A percentile compares a stretch with the other conserved stretches of the same genome.
phyloP scores from a whole-genome alignment of 2,329 filamentous ascomycete genomes.

The Sporothrix curviconia region DNA sequence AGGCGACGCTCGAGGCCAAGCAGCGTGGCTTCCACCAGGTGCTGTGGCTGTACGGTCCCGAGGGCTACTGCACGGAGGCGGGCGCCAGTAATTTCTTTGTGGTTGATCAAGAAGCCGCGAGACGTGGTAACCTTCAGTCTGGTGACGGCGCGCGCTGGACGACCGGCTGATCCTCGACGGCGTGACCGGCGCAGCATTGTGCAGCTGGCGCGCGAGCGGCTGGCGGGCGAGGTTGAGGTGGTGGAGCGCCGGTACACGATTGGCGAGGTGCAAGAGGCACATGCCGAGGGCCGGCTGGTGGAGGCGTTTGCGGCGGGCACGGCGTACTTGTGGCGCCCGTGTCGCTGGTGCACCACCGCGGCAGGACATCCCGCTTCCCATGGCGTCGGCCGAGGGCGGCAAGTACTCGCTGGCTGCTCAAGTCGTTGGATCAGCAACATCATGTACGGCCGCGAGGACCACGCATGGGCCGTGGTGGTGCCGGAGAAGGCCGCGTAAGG shows the following conservation, averaged over 20 bases:
- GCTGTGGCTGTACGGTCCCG: constrained; percentile 81
- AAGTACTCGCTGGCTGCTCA: constrained; percentile 55
- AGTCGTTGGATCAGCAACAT: constrained; percentile 63
- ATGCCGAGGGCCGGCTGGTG: constrained; percentile 66
- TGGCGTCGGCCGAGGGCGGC: constrained; percentile 46
- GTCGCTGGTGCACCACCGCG: constrained; percentile 61
- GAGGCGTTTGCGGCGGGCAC: constrained; percentile 86
- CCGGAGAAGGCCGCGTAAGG: constrained; percentile 40
- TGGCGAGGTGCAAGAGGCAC: constrained; percentile 64
- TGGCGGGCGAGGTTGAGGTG: constrained; percentile 57
- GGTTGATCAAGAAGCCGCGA: constrained; percentile 67
- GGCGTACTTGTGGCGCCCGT: constrained; percentile 68
- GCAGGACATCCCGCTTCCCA: constrained; percentile 57
- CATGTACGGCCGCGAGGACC: constrained; percentile 64
- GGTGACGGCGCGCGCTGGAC: constrained; percentile 74
- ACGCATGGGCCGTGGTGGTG: constrained; percentile 64
- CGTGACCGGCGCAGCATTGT: constrained; percentile 76
- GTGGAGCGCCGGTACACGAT: constrained; percentile 82
- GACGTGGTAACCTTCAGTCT: constrained; percentile 57
- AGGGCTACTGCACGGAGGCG: constrained; percentile 79
- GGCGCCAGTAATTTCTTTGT: constrained; percentile 91
- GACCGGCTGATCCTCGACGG: constrained; percentile 82
- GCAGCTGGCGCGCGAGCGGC: constrained; percentile 60
- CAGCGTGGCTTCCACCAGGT: constrained; percentile 76
- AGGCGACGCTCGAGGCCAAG: constrained; percentile 70